Evolutionary conservation across 176 grass and related monocot genomes (phyloP), one percentile per base, ranked within the genome.

Genomic region (Calamus simplicifolius): DNA sequence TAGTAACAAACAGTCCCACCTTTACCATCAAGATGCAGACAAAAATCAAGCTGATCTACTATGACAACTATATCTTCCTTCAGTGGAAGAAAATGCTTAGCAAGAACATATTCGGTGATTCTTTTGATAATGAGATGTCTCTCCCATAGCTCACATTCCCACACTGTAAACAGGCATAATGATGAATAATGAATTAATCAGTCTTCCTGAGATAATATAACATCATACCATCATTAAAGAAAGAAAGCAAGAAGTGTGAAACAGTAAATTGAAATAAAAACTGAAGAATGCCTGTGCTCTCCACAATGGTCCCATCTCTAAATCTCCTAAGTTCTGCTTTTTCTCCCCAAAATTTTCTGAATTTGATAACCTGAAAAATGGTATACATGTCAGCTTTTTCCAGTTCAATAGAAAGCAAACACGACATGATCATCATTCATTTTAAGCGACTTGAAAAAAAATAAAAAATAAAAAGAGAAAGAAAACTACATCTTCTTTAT

Each of bases 41-140:
- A 88, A 83, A 98, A 98, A 70, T 98, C 93, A 19, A 98, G 75
- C 75, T 98, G 84, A 88, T 98, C 84, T 69, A 92, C 79, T 56
- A 80, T 69, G 85, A 85, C 79, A 78, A 73, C 66, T 51, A 92
- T 53, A 67, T 92, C 78, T 63, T 92, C 75, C 35, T 58, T 79
- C 43, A 25, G 51, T 63, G 89, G 58, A 21, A 63, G 67, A 25
- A 92, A 89, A 89, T 98, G 93, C 54, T 68, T 82, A 43, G 43
- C 58, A 75, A 98, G 79, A 56, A 98, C 64, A 70, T 92, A 83
- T 29, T 83, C 81, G 27, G 73, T 19, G 7, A 98, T 92, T 72
- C 59, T 81, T 83, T 85, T 89, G 59, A 98, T 78, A 63, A 98
- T 83, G 29, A 75, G 70, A 84, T 92, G 87, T 64, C 74, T 98